phyloP scores from a whole-genome alignment of 2,329 filamentous ascomycete species.

The Fusarium tricinctum region DNA sequence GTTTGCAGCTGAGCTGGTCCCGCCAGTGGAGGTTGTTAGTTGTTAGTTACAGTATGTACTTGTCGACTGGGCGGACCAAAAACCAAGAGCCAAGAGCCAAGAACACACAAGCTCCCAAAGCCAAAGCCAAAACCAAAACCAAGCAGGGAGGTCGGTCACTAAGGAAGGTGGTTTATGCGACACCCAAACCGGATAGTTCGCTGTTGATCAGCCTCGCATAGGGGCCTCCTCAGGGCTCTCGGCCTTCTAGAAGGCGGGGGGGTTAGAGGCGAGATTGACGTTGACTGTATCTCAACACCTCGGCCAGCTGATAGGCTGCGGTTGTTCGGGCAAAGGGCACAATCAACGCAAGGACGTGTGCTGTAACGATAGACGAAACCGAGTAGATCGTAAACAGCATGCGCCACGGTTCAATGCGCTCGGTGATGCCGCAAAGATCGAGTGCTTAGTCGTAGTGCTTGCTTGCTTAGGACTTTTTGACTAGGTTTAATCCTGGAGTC shows the following conservation, averaged over 20 bases:
- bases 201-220: constrained; percentile 51
- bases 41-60: constrained; percentile 7
- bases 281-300: constrained; percentile 28
- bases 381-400: constrained; percentile 4
- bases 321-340: constrained; percentile 33
- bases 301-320: constrained; percentile 27
- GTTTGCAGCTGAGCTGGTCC: constrained; percentile 30
- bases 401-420: constrained; percentile 9
- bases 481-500: constrained; percentile 25
- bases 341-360: constrained; percentile 10
- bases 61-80: neutral
- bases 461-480: constrained; percentile 30
- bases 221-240: constrained; percentile 39
- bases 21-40: constrained; percentile 13
- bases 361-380: constrained; percentile 30
- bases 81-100: neutral
- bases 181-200: constrained; percentile 44
- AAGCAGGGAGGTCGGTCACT: constrained; percentile 32
- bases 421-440: constrained; percentile 33
- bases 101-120: constrained; percentile 20
- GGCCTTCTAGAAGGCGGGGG: constrained; percentile 49
- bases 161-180: constrained; percentile 36
- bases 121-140: constrained; percentile 1
- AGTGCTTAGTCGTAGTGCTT: constrained; percentile 5
- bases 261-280: constrained; percentile 34